phyloP scores from a whole-genome alignment of 2,329 filamentous ascomycete species.

The Zymoseptoria brevis region DNA sequence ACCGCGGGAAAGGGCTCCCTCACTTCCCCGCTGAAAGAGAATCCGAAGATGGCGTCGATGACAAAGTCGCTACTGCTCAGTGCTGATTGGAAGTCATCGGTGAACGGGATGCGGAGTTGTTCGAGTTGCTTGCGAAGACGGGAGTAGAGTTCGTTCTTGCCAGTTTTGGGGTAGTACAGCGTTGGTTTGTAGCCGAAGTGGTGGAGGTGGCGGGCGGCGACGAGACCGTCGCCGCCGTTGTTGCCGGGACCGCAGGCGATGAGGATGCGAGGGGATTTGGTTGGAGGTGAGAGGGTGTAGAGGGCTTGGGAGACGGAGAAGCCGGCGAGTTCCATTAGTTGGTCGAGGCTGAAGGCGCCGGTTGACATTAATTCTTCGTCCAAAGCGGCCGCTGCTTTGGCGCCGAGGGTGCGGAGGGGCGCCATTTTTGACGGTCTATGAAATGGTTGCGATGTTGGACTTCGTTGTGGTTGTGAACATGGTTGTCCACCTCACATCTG shows the following conservation, averaged over 20 bases:
- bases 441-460: neutral
- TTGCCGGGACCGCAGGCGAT: slow-evolving; percentile 84
- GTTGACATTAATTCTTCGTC: slow-evolving; percentile 92
- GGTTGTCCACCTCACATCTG: neutral
- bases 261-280: slow-evolving; percentile 63
- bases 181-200: slow-evolving; percentile 87
- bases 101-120: slow-evolving; percentile 75
- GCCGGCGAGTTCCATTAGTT: slow-evolving; percentile 94
- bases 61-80: slow-evolving; percentile 67
- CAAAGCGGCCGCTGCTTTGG: slow-evolving; percentile 78
- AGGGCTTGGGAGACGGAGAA: slow-evolving; percentile 90
- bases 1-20: slow-evolving; percentile 84
- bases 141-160: slow-evolving; percentile 84
- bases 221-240: slow-evolving; percentile 81
- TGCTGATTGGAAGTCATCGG: slow-evolving; percentile 65
- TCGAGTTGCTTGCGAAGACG: slow-evolving; percentile 77
- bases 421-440: slow-evolving; percentile 14
- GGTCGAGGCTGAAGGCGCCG: slow-evolving; percentile 83
- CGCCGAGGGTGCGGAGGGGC: slow-evolving; percentile 56
- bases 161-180: slow-evolving; percentile 87
- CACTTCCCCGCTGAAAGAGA: slow-evolving; percentile 86
- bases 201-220: slow-evolving; percentile 82
- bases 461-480: too few species aligned
- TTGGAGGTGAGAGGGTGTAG: slow-evolving; percentile 72
- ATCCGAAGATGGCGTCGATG: slow-evolving; percentile 89